Conservation (phyloP, 192 early-diverging fungal genomes). For the Coemansia sp. region DNA sequence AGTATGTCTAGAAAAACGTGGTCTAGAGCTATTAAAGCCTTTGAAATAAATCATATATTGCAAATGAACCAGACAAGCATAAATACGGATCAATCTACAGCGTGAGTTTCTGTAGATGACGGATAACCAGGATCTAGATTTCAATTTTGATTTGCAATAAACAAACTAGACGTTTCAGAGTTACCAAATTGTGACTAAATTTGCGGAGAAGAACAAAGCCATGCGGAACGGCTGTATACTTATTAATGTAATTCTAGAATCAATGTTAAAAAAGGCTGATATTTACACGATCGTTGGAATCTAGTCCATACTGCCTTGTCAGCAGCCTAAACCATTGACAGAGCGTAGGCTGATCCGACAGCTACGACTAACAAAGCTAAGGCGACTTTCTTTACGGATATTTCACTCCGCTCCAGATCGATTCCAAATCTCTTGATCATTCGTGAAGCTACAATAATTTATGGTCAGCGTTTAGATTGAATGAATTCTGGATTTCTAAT, state of each 20-base stretch:
- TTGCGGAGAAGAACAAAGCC: background rate
- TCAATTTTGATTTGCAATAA: too few relatives aligned
- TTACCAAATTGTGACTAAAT: background rate
- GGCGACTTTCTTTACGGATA: slow-evolving; percentile 18
- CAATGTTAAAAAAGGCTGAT: too few relatives aligned
- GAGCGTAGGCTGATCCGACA: slow-evolving; percentile 25
- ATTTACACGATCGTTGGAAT: too few relatives aligned
- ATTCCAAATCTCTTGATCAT: slow-evolving; percentile 25
- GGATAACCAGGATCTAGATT: too few relatives aligned
- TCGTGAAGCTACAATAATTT: slow-evolving; percentile 13
- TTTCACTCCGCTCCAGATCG: slow-evolving; percentile 17
- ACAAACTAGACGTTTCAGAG: background rate
- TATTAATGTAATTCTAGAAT: slow-evolving; percentile 1
- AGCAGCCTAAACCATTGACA: slow-evolving; percentile 10
- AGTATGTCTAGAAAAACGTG: background rate
- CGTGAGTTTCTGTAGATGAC: too few relatives aligned
- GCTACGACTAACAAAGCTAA: slow-evolving; percentile 17
- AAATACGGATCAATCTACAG: too few relatives aligned
- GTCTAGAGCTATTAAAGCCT: background rate
- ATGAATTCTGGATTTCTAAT: background rate
- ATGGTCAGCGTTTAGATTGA: background rate
- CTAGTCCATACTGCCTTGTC: too few relatives aligned
- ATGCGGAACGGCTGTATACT: background rate
- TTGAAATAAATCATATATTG: background rate
- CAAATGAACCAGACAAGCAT: too few relatives aligned